Conservation (phyloP, 2,329 filamentous ascomycete species). For the Mycosphaerella arachidis region DNA sequence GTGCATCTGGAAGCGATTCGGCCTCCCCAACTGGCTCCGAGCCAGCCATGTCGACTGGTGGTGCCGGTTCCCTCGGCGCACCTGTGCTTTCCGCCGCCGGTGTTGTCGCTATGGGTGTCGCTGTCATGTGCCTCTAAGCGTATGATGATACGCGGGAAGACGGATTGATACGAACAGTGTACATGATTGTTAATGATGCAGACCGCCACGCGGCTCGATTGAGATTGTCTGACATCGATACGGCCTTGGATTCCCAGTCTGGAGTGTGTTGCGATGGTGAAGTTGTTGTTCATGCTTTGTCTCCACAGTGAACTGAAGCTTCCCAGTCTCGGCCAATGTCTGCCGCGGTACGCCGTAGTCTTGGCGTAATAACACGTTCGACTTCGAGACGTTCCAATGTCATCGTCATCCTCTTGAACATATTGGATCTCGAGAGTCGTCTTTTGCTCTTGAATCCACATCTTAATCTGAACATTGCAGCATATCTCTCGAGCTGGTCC, state of each 20-base stretch:
- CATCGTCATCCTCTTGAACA: too few species aligned
- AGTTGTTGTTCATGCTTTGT: too few species aligned
- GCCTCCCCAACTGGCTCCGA: neutral
- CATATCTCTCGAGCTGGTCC: too few species aligned
- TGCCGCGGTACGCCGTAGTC: too few species aligned
- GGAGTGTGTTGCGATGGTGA: neutral
- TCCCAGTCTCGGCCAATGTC: too few species aligned
- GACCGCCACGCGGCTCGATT: neutral
- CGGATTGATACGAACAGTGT: neutral
- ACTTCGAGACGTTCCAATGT: too few species aligned
- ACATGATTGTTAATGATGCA: neutral
- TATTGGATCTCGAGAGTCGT: too few species aligned
- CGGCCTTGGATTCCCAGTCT: neutral
- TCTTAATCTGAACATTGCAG: too few species aligned
- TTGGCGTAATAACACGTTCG: too few species aligned
- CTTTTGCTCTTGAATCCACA: too few species aligned
- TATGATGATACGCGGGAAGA: neutral
- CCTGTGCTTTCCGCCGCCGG: constrained; percentile 2
- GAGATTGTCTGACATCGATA: neutral
- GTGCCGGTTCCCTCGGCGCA: constrained; percentile 3
- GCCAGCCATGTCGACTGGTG: constrained; percentile 11
- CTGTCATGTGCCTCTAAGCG: constrained; percentile 12
- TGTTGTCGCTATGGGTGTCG: constrained; percentile 7
- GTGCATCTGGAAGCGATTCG: neutral
- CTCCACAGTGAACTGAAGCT: too few species aligned